Percentiles rank a stretch among this genome's conserved stretches.
Conservation (phyloP, 257 asterid species). For the Primulina tabacum region DNA sequence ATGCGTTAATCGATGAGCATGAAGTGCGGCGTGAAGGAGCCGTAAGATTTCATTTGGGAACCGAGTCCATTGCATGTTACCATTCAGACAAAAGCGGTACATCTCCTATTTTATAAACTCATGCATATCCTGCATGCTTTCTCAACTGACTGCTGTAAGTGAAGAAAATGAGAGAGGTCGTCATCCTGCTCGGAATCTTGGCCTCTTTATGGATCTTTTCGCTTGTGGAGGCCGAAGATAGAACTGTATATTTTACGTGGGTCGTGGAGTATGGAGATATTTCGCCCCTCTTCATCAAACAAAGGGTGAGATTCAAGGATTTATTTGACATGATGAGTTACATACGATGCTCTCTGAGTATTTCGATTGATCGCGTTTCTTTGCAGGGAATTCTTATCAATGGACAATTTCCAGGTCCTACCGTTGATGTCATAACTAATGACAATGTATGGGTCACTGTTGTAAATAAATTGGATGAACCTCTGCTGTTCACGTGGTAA, state of each 20-base stretch:
- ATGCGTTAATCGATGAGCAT: slow-evolving; percentile 43
- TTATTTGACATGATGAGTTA: not conserved
- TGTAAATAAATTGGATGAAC: slow-evolving; percentile 60
- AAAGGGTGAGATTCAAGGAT: slow-evolving; percentile 38
- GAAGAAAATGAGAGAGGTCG: slow-evolving; percentile 37
- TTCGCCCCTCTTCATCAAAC: slow-evolving; percentile 68
- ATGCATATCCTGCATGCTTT: not conserved
- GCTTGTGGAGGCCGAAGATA: slow-evolving; percentile 52
- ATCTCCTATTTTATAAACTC: slow-evolving; percentile 30
- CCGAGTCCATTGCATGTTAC: slow-evolving; percentile 40
- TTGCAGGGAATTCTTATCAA: slow-evolving; percentile 72
- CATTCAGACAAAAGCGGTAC: slow-evolving; percentile 32
- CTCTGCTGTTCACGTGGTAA: slow-evolving; percentile 79
- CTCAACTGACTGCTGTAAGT: not conserved
- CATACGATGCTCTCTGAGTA: too few species aligned
- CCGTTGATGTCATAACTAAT: slow-evolving; percentile 54
- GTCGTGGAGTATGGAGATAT: slow-evolving; percentile 50
- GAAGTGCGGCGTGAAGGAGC: slow-evolving; percentile 14
- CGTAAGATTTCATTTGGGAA: slow-evolving; percentile 44
- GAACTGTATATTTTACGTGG: slow-evolving; percentile 51
- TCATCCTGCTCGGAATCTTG: slow-evolving; percentile 39
- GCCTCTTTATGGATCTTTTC: slow-evolving; percentile 34
- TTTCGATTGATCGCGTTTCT: too few species aligned
- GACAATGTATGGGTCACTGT: slow-evolving; percentile 61
- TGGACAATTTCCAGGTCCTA: slow-evolving; percentile 84